Conservation (phyloP, 345 rosid genomes). For the Litchi chinensis region DNA sequence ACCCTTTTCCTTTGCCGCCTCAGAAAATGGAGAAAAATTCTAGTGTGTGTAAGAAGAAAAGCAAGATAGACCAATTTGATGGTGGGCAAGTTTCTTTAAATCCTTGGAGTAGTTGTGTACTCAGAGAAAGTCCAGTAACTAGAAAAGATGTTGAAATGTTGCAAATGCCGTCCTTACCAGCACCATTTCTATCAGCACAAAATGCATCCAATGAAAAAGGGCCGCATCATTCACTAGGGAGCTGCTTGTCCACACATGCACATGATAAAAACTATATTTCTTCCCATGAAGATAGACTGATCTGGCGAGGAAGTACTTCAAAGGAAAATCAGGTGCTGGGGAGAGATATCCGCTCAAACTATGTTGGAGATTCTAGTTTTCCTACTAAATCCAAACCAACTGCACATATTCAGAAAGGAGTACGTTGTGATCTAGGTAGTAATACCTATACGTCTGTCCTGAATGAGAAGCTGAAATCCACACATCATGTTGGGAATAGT, state of each 20-base stretch:
- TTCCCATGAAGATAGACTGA: constrained; percentile 33
- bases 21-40: constrained; percentile 46
- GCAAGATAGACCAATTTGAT: constrained; percentile 39
- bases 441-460: constrained; percentile 31
- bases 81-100: constrained; percentile 36
- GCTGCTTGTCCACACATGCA: constrained; percentile 40
- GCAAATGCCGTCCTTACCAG: constrained; percentile 24
- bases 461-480: constrained; percentile 36
- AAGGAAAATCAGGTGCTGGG: constrained; percentile 36
- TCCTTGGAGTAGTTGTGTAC: constrained; percentile 34
- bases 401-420: constrained; percentile 38
- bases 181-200: constrained; percentile 35
- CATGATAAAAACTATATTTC: constrained; percentile 33
- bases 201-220: constrained; percentile 44
- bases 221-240: constrained; percentile 44
- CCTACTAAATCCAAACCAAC: constrained; percentile 37
- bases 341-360: constrained; percentile 40
- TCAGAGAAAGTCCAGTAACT: constrained; percentile 34
- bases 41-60: constrained; percentile 49
- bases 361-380: constrained; percentile 35
- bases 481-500: constrained; percentile 31
- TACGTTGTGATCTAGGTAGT: constrained; percentile 33
- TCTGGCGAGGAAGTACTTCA: constrained; percentile 32
- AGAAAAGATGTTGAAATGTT: constrained; percentile 33
- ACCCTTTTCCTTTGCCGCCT: constrained; percentile 40